These are phyloP conservation scores for Cerioporus squamosus DNA, from an alignment of 1,284 basidiomycete genomes.

Conservation along the genomic window DNA sequence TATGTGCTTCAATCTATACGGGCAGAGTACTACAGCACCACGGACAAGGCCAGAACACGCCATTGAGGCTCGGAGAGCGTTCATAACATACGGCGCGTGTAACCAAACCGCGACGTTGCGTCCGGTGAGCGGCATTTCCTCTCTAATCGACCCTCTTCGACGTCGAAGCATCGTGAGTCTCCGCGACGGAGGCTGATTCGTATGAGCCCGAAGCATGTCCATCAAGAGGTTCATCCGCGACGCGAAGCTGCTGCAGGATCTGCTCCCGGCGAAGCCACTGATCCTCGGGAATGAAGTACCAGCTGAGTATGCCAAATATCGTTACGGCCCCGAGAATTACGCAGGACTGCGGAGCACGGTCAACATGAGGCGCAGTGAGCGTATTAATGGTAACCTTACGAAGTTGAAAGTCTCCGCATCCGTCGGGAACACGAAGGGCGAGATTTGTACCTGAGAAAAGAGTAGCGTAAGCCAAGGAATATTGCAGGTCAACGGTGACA, in stretches of 20 bases:
- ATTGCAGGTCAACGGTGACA: slow-evolving; percentile 2
- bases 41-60: background rate
- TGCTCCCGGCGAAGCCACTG: slow-evolving; percentile 75
- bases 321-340: slow-evolving; percentile 82
- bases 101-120: too few relatives aligned
- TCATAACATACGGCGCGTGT: too few relatives aligned
- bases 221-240: slow-evolving; percentile 34
- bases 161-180: background rate
- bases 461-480: too few relatives aligned
- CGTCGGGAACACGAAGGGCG: slow-evolving; percentile 84
- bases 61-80: too few relatives aligned
- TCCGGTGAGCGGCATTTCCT: too few relatives aligned
- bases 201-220: slow-evolving; percentile 3
- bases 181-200: background rate
- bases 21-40: background rate
- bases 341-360: slow-evolving; percentile 49
- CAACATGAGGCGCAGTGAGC: background rate
- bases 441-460: slow-evolving; percentile 63
- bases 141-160: slow-evolving; percentile 7
- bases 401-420: slow-evolving; percentile 78
- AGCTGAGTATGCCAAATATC: slow-evolving; percentile 74
- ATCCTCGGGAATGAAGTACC: slow-evolving; percentile 77
- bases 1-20: too few relatives aligned
- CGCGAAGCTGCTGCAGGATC: slow-evolving; percentile 51
- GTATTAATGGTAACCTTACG: slow-evolving; percentile 46